A percentile compares a stretch with the other conserved stretches of the same genome.
These are phyloP conservation scores for Aspergillus mulundensis DNA, from an alignment of 495 filamentous ascomycete species.

Conservation along the genomic window DNA sequence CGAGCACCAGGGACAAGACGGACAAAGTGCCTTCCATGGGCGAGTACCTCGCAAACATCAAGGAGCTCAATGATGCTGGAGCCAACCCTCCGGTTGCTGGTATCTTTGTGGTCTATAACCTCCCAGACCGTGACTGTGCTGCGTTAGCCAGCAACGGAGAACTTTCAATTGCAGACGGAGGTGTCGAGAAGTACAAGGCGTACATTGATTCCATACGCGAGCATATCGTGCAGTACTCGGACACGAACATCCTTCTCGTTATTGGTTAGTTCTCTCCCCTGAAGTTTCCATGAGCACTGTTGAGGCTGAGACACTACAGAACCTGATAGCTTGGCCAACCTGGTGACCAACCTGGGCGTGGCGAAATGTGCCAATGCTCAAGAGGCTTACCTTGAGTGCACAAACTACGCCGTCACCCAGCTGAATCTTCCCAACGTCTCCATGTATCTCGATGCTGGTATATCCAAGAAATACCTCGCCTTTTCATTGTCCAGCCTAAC, in stretches of 20 bases:
- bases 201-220: slow-evolving; percentile 61
- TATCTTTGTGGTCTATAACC: slow-evolving; percentile 70
- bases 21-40: slow-evolving; percentile 58
- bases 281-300: slow-evolving; percentile 35
- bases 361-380: slow-evolving; percentile 60
- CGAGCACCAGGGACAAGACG: slow-evolving; percentile 46
- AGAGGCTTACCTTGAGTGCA: slow-evolving; percentile 61
- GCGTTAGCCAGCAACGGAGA: slow-evolving; percentile 76
- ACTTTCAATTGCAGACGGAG: slow-evolving; percentile 56
- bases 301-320: slow-evolving; percentile 40
- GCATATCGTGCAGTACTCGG: slow-evolving; percentile 23
- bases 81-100: slow-evolving; percentile 41
- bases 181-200: slow-evolving; percentile 60
- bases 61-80: slow-evolving; percentile 53
- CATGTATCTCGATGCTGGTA: slow-evolving; percentile 79
- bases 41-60: slow-evolving; percentile 51
- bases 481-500: neutral
- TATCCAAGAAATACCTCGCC: neutral
- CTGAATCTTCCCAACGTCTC: slow-evolving; percentile 74
- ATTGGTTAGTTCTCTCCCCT: slow-evolving; percentile 55
- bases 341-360: slow-evolving; percentile 69
- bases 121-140: slow-evolving; percentile 75
- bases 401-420: slow-evolving; percentile 65
- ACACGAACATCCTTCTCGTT: slow-evolving; percentile 37
- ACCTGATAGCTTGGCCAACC: slow-evolving; percentile 76